These are phyloP conservation scores for Epichloe brachyelytri DNA, from an alignment of 2,329 filamentous ascomycete genomes.

Conservation along the genomic window DNA sequence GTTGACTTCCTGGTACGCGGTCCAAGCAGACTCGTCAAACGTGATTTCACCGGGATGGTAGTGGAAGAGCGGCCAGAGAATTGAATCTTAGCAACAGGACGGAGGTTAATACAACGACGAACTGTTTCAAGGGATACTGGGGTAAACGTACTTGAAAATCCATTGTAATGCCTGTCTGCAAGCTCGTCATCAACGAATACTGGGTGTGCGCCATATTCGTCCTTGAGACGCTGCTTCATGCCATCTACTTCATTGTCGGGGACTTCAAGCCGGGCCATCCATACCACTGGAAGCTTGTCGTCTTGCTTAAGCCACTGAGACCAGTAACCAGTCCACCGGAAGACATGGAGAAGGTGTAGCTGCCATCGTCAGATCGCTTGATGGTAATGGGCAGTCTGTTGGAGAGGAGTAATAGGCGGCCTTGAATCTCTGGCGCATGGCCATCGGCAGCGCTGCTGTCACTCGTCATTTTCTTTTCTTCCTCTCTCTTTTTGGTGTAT, in stretches of 20 bases:
- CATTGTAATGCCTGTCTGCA: conserved; percentile 93
- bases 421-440: conserved; percentile 21
- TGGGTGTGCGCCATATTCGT: conserved; percentile 80
- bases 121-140: not conserved
- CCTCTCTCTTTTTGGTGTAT: not conserved
- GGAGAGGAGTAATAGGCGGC: conserved; percentile 69
- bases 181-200: conserved; percentile 91
- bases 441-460: conserved; percentile 16
- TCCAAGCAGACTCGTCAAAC: conserved; percentile 91
- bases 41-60: conserved; percentile 98
- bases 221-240: conserved; percentile 66
- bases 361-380: conserved; percentile 81
- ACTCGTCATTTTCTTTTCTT: conserved; percentile 1
- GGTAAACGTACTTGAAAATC: conserved; percentile 68
- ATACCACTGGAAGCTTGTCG: conserved; percentile 95
- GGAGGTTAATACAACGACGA: not conserved
- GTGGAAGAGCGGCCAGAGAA: conserved; percentile 97
- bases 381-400: conserved; percentile 95
- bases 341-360: conserved; percentile 91
- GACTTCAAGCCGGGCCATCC: conserved; percentile 90
- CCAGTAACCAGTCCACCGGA: conserved; percentile 92
- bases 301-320: conserved; percentile 80
- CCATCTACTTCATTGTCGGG: conserved; percentile 67
- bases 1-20: conserved; percentile 87
- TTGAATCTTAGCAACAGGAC: conserved; percentile 54